Evolutionary conservation across 441 rosid genomes (phyloP).

Genomic region (Biscutella auriculata): DNA sequence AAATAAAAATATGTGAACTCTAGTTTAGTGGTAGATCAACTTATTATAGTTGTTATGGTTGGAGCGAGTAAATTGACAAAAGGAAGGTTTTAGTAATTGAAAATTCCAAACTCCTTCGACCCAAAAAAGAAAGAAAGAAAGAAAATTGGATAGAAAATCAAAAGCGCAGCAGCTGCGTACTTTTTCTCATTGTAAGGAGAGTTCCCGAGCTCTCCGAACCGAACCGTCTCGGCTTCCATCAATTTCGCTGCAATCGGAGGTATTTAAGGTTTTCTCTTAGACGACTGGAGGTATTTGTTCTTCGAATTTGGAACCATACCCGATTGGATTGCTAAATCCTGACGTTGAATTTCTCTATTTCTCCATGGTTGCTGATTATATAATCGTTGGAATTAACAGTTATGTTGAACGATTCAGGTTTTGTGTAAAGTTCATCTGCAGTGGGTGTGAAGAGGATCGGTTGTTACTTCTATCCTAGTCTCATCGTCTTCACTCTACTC

Average conservation of each 20-base stretch:
- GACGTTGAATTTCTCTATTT: background rate
- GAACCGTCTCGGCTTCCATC: too few species aligned
- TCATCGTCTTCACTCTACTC: background rate
- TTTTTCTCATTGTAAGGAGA: too few species aligned
- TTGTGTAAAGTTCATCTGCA: background rate
- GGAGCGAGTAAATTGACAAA: too few species aligned
- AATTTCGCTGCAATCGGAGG: constrained; percentile 3
- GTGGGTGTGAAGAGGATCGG: constrained; percentile 5
- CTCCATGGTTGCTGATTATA: background rate
- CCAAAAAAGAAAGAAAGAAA: too few species aligned
- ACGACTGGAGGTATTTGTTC: constrained; percentile 14
- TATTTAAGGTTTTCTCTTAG: constrained; percentile 7
- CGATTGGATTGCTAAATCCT: background rate
- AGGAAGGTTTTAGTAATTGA: too few species aligned
- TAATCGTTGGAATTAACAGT: background rate
- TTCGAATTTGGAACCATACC: background rate
- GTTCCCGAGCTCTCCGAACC: too few species aligned
- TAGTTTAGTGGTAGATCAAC: too few species aligned
- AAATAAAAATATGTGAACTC: too few species aligned
- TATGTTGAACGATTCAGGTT: constrained; percentile 3
- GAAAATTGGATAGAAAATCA: too few species aligned
- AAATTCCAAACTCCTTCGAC: too few species aligned
- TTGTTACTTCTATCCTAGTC: constrained; percentile 4
- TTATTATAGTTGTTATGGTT: too few species aligned
- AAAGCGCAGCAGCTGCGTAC: too few species aligned